Evolutionary conservation across 1,284 basidiomycete genomes (phyloP), one percentile per base, ranked within the genome.

Genomic region (Malassezia vespertilionis): DNA sequence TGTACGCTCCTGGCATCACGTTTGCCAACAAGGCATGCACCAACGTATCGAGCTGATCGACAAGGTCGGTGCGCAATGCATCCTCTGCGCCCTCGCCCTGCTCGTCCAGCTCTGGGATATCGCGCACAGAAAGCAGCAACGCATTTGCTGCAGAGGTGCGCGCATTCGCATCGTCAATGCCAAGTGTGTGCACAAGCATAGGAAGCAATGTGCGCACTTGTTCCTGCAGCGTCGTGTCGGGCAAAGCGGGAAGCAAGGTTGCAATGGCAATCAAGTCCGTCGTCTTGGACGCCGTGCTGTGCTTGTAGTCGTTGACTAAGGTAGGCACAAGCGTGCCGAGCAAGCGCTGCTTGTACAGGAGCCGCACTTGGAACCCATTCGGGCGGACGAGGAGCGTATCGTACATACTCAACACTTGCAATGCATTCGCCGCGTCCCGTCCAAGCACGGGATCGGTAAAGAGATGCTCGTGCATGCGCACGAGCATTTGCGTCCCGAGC

Each of bases 191-290:
- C 36, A 97, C 75, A 1, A 99, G 77, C 14, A 96, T 75, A 0
- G 91, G 89, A 56, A 95, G 79, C 12, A 96, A 77, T 83, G 91
- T 63, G 1, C 24, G 20, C 18, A 61, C 40, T 4, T 41, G 37
- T 12, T 53, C 47, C 10, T 44, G 34, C 9, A 57, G 26, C 46
- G 52, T 43, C 1, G 81, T 76, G 51, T 82, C 82, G 0, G 90
- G 88, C 12, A 88, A 78, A 6, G 82, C 78, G 40, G 81, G 82
- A 46, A 96, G 79, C 7, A 96, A 75, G 7, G 82, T 82, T 0
- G 86, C 81, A 12, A 97, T 77, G 1, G 88, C 86, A 17, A 88
- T 80, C 5, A 97, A 78, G 67, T 85, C 82, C 2, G 86, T 80
- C 2, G 77, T 77, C 69, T 82, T 80, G 55, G 73, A 75, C 32